These are phyloP conservation scores for Bipolaris zeicola DNA, from an alignment of 2,329 filamentous ascomycete species.

Conservation along the genomic window DNA sequence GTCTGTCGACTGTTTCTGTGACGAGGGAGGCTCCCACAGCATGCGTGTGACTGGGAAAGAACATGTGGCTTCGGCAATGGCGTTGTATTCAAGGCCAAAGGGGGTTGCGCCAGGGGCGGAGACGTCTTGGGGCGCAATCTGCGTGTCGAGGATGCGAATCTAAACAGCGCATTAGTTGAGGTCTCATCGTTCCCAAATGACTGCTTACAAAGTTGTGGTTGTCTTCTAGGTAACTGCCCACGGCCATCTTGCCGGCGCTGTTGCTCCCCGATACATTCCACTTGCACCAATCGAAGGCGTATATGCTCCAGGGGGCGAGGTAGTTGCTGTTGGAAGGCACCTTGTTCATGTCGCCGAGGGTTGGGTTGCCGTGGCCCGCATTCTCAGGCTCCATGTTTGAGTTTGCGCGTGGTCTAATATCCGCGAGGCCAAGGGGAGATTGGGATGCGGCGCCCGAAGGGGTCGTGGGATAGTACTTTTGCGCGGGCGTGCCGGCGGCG, in stretches of 20 bases:
- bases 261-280: conserved; percentile 76
- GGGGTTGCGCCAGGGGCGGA: conserved; percentile 73
- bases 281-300: conserved; percentile 99
- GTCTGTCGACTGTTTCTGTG: conserved; percentile 93
- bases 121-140: conserved; percentile 71
- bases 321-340: conserved; percentile 84
- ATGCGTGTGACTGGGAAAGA: conserved; percentile 96
- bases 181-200: neutral
- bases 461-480: conserved; percentile 63
- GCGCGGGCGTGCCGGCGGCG: conserved; percentile 50
- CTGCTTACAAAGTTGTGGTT: conserved; percentile 79
- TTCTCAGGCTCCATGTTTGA: conserved; percentile 76
- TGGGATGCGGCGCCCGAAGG: conserved; percentile 71
- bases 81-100: conserved; percentile 85
- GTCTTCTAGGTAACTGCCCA: conserved; percentile 96
- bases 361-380: conserved; percentile 60
- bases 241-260: conserved; percentile 87
- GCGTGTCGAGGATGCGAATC: conserved; percentile 95
- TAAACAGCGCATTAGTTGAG: neutral
- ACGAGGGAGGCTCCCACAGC: conserved; percentile 93
- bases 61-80: conserved; percentile 94
- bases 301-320: conserved; percentile 90
- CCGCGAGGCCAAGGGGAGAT: conserved; percentile 86
- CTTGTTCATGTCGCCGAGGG: conserved; percentile 69
- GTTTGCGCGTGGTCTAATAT: conserved; percentile 87